A percentile compares a stretch with the other conserved stretches of the same genome.
phyloP scores from a whole-genome alignment of 2,329 filamentous ascomycete species.

The Podosphaera xanthii region DNA sequence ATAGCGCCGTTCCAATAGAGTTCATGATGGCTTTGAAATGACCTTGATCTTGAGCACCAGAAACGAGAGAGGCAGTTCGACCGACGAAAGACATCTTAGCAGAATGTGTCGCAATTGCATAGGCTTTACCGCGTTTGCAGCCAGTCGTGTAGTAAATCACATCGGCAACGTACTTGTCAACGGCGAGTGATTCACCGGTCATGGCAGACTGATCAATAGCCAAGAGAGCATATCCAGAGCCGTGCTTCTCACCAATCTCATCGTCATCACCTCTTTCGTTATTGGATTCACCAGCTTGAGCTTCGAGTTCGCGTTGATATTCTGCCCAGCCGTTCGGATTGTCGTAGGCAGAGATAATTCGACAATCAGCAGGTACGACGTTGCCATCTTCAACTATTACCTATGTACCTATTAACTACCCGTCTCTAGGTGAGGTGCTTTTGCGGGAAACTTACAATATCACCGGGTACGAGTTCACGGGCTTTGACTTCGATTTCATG shows the following conservation, averaged over 20 bases:
- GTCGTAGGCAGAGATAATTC: slow-evolving; percentile 51
- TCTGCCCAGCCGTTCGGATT: slow-evolving; percentile 42
- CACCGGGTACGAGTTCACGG: slow-evolving; percentile 52
- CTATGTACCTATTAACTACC: slow-evolving; percentile 16
- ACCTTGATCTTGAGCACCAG: slow-evolving; percentile 53
- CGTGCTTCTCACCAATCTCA: slow-evolving; percentile 31
- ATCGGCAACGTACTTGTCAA: slow-evolving; percentile 60
- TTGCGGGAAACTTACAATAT: slow-evolving; percentile 46
- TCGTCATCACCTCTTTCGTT: slow-evolving; percentile 32
- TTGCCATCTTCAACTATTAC: slow-evolving; percentile 49
- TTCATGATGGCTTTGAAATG: slow-evolving; percentile 73
- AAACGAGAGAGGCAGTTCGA: slow-evolving; percentile 49
- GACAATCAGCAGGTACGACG: slow-evolving; percentile 45
- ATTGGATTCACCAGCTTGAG: slow-evolving; percentile 34
- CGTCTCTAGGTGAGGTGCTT: not conserved
- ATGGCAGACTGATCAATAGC: slow-evolving; percentile 62
- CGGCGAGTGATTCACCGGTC: slow-evolving; percentile 58
- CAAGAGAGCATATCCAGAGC: slow-evolving; percentile 37
- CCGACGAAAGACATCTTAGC: slow-evolving; percentile 56
- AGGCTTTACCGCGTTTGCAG: slow-evolving; percentile 61
- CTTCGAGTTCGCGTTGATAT: slow-evolving; percentile 41
- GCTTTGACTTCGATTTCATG: slow-evolving; percentile 45
- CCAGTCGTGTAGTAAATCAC: slow-evolving; percentile 58
- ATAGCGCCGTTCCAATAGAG: slow-evolving; percentile 50
- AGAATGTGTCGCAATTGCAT: slow-evolving; percentile 41